phyloP scores from a whole-genome alignment of 2,329 filamentous ascomycete species.

The Cladobotryum protrusum region DNA sequence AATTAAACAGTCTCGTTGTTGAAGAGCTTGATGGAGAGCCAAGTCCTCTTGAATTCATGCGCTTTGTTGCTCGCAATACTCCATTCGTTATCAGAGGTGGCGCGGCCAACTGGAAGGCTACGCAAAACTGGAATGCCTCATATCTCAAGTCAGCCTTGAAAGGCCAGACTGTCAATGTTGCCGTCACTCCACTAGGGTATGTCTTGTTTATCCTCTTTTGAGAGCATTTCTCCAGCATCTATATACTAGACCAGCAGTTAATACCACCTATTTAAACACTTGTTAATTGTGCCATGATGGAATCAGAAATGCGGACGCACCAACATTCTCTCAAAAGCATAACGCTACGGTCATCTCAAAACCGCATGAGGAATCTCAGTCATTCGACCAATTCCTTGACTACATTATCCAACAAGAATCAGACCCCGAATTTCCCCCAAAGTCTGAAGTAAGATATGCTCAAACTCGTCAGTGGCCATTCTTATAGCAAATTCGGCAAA shows the following conservation, averaged over 20 bases:
- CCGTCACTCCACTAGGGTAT: constrained; percentile 67
- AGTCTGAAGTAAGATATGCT: constrained; percentile 58
- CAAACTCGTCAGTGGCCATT: constrained; percentile 57
- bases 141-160: constrained; percentile 53
- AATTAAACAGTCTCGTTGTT: constrained; percentile 58
- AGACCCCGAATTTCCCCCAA: constrained; percentile 22
- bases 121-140: constrained; percentile 53
- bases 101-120: constrained; percentile 57
- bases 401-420: constrained; percentile 55
- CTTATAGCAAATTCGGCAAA: constrained; percentile 6
- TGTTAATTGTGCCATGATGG: not conserved
- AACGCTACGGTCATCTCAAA: constrained; percentile 55
- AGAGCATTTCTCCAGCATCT: not conserved
- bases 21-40: constrained; percentile 59
- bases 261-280: not conserved
- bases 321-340: constrained; percentile 22
- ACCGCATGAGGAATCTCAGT: constrained; percentile 60
- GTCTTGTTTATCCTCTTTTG: constrained; percentile 14
- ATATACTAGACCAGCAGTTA: no score
- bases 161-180: constrained; percentile 61
- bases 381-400: constrained; percentile 56
- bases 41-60: constrained; percentile 73
- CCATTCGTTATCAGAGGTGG: constrained; percentile 66
- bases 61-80: constrained; percentile 65
- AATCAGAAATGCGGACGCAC: constrained; percentile 32